Evolutionary conservation across 345 rosid genomes (phyloP), one percentile per base, ranked within the genome.

Genomic region (Salix arbutifolia): DNA sequence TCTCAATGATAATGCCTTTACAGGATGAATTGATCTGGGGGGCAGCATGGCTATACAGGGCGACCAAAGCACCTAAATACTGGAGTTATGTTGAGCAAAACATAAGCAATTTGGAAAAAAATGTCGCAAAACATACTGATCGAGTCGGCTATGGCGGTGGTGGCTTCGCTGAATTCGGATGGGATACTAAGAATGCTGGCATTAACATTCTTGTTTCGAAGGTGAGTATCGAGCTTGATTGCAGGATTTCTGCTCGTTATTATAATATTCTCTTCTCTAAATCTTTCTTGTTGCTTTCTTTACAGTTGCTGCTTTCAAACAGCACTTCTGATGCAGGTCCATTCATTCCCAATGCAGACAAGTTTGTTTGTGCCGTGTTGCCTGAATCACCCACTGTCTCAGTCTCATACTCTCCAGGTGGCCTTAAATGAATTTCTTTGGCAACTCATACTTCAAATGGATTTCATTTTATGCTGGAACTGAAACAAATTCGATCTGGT

Each of bases 301-400:
- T 0, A 42, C 79, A 84, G 91, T 28, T 70, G 61, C 28, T 89
- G 58, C 14, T 42, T 76, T 73, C 67, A 26, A 72, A 33, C 4
- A 50, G 33, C 38, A 25, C 58, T 61, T 21, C 82, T 2, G 44
- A 74, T 58, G 10, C 38, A 9, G 16, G 42, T 56, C 83, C 81
- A 26, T 84, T 84, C 73, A 14, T 81, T 42, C 70, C 71, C 1
- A 37, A 74, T 8, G 91, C 91, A 2, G 79, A 90, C 78, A 82
- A 81, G 74, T 82, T 83, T 33, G 78, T 84, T 0, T 88, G 92
- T 2, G 65, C 86, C 5, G 31, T 86, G 31, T 74, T 90, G 78
- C 91, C 91, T 6, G 92, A 90, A 58, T 90, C 91, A 14, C 91
- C 91, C 14, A 77, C 88, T 25, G 62, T 76, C 0, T 65, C 74